These are phyloP conservation scores for Metschnikowia cubensis DNA, from an alignment of 805 yeast species.

Conservation along the genomic window DNA sequence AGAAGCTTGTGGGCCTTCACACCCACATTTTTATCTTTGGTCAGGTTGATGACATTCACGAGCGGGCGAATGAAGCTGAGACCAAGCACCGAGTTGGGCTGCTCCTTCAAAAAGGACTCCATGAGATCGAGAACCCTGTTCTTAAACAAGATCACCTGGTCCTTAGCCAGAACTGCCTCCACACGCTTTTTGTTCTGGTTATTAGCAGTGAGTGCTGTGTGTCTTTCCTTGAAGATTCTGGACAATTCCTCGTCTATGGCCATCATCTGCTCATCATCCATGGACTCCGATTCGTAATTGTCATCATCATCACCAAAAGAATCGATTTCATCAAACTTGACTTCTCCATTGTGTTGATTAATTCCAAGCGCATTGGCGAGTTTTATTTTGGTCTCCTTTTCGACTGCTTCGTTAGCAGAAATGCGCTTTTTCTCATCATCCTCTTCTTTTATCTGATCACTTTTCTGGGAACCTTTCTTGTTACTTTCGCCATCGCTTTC, in stretches of 20 bases:
- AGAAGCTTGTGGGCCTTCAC: constrained; percentile 71
- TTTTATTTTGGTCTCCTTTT: constrained; percentile 52
- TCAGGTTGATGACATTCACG: constrained; percentile 55
- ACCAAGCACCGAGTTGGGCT: constrained; percentile 38
- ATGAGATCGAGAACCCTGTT: constrained; percentile 73
- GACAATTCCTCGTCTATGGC: constrained; percentile 84
- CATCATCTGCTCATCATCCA: constrained; percentile 97
- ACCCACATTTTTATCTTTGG: constrained; percentile 67
- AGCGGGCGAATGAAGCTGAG: constrained; percentile 52
- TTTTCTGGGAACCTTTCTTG: background rate
- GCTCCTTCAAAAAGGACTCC: constrained; percentile 53
- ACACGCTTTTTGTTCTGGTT: constrained; percentile 57
- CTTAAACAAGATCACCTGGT: constrained; percentile 75
- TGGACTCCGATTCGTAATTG: constrained; percentile 62
- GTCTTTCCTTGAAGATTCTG: constrained; percentile 78
- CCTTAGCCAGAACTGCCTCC: constrained; percentile 75
- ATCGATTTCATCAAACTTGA: constrained; percentile 37
- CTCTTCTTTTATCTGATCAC: constrained; percentile 1
- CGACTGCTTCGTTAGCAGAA: constrained; percentile 20
- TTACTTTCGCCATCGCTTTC: constrained; percentile 3
- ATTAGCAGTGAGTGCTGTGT: constrained; percentile 51
- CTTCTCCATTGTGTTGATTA: constrained; percentile 45
- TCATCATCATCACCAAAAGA: constrained; percentile 45
- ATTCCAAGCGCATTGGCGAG: constrained; percentile 70
- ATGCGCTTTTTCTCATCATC: constrained; percentile 14